Evolutionary conservation across 164 flowering plant genomes (phyloP).

Genomic region (Vitis riparia): DNA sequence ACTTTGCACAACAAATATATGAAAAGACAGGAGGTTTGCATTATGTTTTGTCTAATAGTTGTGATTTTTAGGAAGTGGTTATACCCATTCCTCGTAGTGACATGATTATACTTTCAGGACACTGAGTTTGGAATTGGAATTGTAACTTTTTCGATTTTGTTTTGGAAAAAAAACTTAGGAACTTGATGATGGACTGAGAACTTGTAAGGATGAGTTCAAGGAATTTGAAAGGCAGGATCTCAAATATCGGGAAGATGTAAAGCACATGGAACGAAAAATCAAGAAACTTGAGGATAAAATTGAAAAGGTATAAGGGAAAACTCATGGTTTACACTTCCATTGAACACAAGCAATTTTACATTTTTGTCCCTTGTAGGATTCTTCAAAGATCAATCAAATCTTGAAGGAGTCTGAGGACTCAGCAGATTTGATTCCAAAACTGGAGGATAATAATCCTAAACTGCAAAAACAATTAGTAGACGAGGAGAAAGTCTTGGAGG

Average conservation of each 20-base stretch:
- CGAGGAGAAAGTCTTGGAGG: conserved; percentile 75
- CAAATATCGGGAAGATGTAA: conserved; percentile 78
- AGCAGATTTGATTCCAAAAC: conserved; percentile 61
- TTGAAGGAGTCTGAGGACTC: conserved; percentile 63
- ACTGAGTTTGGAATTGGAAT: not conserved
- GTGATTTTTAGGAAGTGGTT: not conserved
- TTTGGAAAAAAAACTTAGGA: conserved; percentile 42
- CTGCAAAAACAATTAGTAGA: conserved; percentile 53
- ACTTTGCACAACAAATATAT: conserved; percentile 60
- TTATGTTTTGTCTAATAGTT: not conserved
- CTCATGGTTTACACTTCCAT: not conserved
- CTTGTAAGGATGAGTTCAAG: conserved; percentile 79
- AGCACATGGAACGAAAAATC: conserved; percentile 80
- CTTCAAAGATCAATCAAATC: conserved; percentile 55
- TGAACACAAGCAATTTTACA: conserved; percentile 8
- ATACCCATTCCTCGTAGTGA: not conserved
- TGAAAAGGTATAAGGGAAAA: conserved; percentile 52
- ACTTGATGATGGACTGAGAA: conserved; percentile 57
- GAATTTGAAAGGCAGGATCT: conserved; percentile 97
- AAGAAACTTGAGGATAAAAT: conserved; percentile 85
- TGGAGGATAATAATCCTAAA: conserved; percentile 71
- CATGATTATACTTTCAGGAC: conserved; percentile 1
- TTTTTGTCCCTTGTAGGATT: conserved; percentile 51
- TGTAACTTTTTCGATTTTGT: not conserved
- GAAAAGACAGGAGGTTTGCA: conserved; percentile 76